Evolutionary conservation across 305 asterid genomes (phyloP).

Genomic region (Petunia hybrid): DNA sequence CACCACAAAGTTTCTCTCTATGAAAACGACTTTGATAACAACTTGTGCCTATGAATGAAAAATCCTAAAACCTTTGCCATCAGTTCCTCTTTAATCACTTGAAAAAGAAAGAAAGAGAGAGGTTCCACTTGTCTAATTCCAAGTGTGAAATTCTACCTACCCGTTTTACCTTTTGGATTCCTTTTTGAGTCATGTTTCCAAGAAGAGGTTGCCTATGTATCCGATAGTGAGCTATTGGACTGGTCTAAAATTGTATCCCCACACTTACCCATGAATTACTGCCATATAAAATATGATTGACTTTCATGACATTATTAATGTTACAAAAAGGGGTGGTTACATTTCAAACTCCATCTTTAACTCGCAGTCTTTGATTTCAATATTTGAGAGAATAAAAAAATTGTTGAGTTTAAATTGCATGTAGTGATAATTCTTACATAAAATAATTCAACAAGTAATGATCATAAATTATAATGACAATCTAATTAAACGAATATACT

Average conservation of each 20-base stretch:
- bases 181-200: conserved; percentile 33
- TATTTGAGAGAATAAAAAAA: background rate
- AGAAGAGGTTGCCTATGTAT: conserved; percentile 48
- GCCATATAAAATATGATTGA: background rate
- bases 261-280: conserved; percentile 18
- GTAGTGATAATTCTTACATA: no score
- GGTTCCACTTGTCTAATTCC: conserved; percentile 57
- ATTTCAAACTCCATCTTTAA: background rate
- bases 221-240: conserved; percentile 35
- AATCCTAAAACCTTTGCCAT: conserved; percentile 47
- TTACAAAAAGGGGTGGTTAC: background rate
- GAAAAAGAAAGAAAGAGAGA: conserved; percentile 38
- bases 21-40: conserved; percentile 38
- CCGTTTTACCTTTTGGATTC: conserved; percentile 36
- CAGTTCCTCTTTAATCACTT: conserved; percentile 51
- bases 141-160: conserved; percentile 47
- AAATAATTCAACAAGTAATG: no score
- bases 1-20: conserved; percentile 25
- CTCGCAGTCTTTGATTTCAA: background rate
- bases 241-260: conserved; percentile 44
- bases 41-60: conserved; percentile 54
- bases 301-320: background rate
- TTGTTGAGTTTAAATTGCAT: no score
- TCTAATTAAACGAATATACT: no score
- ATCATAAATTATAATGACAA: no score